Percentiles rank a stretch among this genome's conserved stretches.
These are phyloP conservation scores for Colletotrichum endophyticum DNA, from an alignment of 2,329 filamentous ascomycete genomes.

Conservation along the genomic window DNA sequence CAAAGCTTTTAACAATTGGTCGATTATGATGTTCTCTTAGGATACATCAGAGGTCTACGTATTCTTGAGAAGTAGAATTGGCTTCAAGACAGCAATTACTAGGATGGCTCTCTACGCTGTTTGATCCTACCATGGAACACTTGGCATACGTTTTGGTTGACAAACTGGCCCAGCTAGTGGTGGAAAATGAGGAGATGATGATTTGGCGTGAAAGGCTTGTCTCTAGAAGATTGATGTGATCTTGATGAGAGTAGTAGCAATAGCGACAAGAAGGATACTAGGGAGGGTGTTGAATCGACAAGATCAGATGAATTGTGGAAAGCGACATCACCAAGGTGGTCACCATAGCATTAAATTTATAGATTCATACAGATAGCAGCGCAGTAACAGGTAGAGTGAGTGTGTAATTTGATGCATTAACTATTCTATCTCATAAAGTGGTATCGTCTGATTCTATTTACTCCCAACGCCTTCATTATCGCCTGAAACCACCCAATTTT, in stretches of 20 bases:
- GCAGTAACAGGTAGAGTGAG: not conserved
- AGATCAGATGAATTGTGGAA: not conserved
- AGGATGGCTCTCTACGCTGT: not conserved
- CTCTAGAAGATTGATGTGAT: not conserved
- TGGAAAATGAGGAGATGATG: not conserved
- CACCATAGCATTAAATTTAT: fast-evolving
- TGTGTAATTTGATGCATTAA: not conserved
- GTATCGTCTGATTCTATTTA: not conserved
- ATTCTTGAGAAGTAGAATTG: not conserved
- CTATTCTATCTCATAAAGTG: not conserved
- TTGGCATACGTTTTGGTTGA: not conserved
- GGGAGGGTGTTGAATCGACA: fast-evolving
- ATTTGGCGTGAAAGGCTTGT: not conserved
- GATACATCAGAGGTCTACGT: fast-evolving
- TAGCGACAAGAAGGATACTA: not conserved
- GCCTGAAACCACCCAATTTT: not conserved
- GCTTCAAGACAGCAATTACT: not conserved
- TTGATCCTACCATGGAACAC: not conserved
- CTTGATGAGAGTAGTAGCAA: too few species aligned
- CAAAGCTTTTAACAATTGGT: fast-evolving
- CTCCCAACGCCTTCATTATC: not conserved
- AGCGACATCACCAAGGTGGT: not conserved
- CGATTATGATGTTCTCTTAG: fast-evolving
- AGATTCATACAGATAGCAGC: too few species aligned
- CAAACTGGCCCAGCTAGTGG: not conserved